Evolutionary conservation across 1,284 basidiomycete species (phyloP).

Genomic region (Pseudozyma sp.): DNA sequence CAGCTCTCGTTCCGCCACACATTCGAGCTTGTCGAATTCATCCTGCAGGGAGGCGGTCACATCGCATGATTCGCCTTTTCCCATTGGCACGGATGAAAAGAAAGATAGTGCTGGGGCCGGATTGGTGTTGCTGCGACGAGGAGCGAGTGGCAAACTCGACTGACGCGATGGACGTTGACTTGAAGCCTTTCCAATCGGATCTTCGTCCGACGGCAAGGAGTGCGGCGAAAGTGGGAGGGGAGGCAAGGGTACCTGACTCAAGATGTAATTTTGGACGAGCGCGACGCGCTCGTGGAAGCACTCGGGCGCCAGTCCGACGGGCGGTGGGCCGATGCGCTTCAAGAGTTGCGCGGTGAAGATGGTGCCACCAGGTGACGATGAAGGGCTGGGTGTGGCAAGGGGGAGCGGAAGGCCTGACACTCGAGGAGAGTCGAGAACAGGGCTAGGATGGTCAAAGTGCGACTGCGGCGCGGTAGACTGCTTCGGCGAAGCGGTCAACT

Average conservation of each 20-base stretch:
- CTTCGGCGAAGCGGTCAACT: background rate
- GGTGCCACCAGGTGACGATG: background rate
- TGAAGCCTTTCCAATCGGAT: background rate
- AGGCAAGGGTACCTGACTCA: conserved; percentile 4
- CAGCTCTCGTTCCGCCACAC: conserved; percentile 28
- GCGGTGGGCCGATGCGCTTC: conserved; percentile 36
- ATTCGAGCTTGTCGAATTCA: conserved; percentile 47
- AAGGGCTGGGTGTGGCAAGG: background rate
- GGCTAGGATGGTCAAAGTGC: background rate
- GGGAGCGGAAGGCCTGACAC: conserved; percentile 17
- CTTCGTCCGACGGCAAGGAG: background rate
- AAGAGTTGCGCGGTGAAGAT: conserved; percentile 21
- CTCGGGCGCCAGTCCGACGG: conserved; percentile 14
- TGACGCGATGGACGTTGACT: background rate
- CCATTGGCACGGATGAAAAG: background rate
- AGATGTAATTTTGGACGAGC: conserved; percentile 20
- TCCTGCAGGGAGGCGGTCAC: conserved; percentile 12
- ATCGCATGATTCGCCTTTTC: background rate
- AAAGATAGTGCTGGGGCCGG: background rate
- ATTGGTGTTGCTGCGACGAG: background rate
- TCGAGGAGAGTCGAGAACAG: conserved; percentile 5
- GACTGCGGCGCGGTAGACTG: background rate
- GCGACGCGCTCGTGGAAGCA: conserved; percentile 15
- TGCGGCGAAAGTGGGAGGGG: background rate
- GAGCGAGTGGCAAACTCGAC: conserved; percentile 11